Percentiles rank a stretch among this genome's conserved stretches.
Evolutionary conservation across 2,329 filamentous ascomycete genomes (phyloP).

Genomic region (Penicillium oxalicum): DNA sequence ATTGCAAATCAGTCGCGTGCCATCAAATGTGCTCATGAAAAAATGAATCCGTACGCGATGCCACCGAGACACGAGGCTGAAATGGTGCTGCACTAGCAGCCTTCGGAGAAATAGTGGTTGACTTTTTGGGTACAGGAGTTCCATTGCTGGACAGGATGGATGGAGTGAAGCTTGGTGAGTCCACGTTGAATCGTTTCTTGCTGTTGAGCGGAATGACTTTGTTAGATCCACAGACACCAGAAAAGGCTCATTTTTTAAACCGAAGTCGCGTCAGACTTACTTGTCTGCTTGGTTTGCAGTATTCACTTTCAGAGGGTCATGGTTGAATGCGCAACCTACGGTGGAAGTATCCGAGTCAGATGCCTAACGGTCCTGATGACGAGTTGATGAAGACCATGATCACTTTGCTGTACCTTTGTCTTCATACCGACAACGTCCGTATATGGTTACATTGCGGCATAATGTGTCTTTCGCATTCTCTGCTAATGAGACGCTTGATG

Average conservation of each 20-base stretch:
- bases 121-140: conserved; percentile 51
- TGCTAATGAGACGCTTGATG: conserved; percentile 25
- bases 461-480: conserved; percentile 80
- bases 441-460: conserved; percentile 88
- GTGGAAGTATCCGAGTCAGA: conserved; percentile 5
- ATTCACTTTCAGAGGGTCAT: conserved; percentile 64
- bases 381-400: neutral
- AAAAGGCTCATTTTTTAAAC: neutral
- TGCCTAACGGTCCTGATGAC: neutral
- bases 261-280: conserved; percentile 21
- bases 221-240: no score
- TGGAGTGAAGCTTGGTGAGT: conserved; percentile 92
- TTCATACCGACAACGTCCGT: conserved; percentile 87
- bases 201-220: conserved; percentile 12
- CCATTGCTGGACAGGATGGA: conserved; percentile 39
- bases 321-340: conserved; percentile 75
- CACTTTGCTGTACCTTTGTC: conserved; percentile 56
- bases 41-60: conserved; percentile 31
- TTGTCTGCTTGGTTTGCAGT: conserved; percentile 35
- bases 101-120: conserved; percentile 73
- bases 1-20: conserved; percentile 17
- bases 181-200: conserved; percentile 81
- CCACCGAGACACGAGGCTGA: conserved; percentile 36
- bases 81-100: conserved; percentile 74
- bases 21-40: neutral